phyloP scores from a whole-genome alignment of 257 asterid genomes.

The Jacaranda mimosifolia region DNA sequence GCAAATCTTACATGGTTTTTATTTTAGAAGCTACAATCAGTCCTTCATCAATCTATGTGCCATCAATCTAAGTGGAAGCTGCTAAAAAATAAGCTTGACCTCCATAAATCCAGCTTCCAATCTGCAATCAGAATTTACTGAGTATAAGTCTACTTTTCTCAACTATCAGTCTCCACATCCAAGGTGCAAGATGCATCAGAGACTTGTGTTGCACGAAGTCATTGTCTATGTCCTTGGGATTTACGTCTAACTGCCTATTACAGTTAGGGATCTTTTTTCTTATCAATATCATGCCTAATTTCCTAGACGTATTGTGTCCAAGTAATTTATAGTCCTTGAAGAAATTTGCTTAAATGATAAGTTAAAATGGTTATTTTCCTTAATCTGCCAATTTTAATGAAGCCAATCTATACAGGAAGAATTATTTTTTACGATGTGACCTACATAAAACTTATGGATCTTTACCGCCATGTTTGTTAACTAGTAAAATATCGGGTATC shows the following conservation, averaged over 20 bases:
- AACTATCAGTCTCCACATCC: too few species aligned
- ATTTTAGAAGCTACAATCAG: background rate
- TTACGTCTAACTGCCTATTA: background rate
- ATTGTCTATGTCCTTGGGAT: background rate
- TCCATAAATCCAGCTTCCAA: background rate
- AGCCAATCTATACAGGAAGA: background rate
- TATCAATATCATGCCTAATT: background rate
- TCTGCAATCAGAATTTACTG: background rate
- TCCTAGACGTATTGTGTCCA: constrained; percentile 5
- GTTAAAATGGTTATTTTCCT: background rate
- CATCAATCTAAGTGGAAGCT: background rate
- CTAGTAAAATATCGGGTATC: too few species aligned
- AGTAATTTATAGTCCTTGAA: background rate
- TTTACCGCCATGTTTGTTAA: background rate
- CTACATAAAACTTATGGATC: background rate
- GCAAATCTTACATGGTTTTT: background rate
- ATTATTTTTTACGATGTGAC: background rate
- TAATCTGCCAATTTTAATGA: background rate
- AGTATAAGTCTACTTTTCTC: too few species aligned
- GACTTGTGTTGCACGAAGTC: background rate
- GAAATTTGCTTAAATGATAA: constrained; percentile 1
- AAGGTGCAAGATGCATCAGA: too few species aligned
- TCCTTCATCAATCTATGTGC: background rate
- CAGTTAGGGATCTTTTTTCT: background rate
- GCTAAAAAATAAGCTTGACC: background rate